Base-by-base conservation (phyloP, 495 filamentous ascomycete genomes). In the Penicillium verhagenii region DNA sequence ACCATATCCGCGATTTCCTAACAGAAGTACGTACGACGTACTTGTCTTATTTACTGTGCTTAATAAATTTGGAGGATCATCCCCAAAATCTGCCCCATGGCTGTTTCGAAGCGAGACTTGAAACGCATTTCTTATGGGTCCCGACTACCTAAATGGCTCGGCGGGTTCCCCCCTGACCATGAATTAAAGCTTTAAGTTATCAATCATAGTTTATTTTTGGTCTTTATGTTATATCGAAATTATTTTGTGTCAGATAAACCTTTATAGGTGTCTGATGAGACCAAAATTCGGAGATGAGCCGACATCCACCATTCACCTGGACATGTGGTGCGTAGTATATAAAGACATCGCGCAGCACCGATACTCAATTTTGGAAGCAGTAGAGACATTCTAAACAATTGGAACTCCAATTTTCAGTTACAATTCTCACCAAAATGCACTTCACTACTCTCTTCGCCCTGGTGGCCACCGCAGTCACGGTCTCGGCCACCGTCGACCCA, bases 401-500 rank as follows among this genome's bases (percentile, higher is more conserved):
- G n/a, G n/a, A n/a, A n/a, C n/a, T 18, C 35, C 11, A 38, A 19
- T 5, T 19, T 19, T 35, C 24, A 24, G 16, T 21, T 24, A 47
- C 13, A 18, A 47, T 24, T 45, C 9, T n/a, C 28, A 18, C 19
- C 62, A 59, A 56, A 47, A 68, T 69, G 66, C 53, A 60, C 16
- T 59, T 59, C 53, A 45, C 44, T 40, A 58, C 19, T 13, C 47
- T 57, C 25, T 28, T 64, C 23, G 29, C 61, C 24, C 20, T 62
- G 3, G 33, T 65, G 37, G 43, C 49, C 20, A 43, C 39, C 9
- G 52, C 55, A 4, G 53, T 39, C 29, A 39, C 66, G 26, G 63
- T 63, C 3, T 29, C 57, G 11, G 66, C 66, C 7, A 68, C 67
- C 38, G 54, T 68, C 8, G 57, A 68, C 33, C 67, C 65, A 9